Conservation (phyloP, 495 filamentous ascomycete genomes). For the Talaromyces thailandensis region DNA sequence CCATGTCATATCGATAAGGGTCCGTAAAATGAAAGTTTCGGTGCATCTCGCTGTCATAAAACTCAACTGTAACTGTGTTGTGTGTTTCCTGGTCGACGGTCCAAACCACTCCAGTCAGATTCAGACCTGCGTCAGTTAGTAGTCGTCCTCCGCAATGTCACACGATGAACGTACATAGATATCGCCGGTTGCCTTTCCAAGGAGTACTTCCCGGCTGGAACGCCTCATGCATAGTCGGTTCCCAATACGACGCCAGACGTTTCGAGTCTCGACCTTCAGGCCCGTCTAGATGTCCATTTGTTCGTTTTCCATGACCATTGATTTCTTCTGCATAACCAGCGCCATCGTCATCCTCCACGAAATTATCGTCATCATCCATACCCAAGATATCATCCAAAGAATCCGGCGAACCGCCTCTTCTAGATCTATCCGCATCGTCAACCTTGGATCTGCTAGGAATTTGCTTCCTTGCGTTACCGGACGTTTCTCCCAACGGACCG, state of each 20-base stretch:
- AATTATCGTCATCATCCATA: slow-evolving; percentile 57
- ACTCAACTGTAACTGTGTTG: slow-evolving; percentile 93
- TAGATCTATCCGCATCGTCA: slow-evolving; percentile 24
- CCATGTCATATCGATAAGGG: slow-evolving; percentile 89
- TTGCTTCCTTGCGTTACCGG: slow-evolving; percentile 50
- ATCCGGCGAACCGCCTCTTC: slow-evolving; percentile 41
- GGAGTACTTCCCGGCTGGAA: slow-evolving; percentile 94
- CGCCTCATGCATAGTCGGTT: slow-evolving; percentile 65
- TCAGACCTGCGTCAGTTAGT: slow-evolving; percentile 47
- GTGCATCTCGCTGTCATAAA: slow-evolving; percentile 87
- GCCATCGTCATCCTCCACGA: slow-evolving; percentile 93
- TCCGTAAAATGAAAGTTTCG: slow-evolving; percentile 95
- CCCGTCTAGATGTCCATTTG: slow-evolving; percentile 42
- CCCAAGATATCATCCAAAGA: slow-evolving; percentile 51
- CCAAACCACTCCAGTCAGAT: slow-evolving; percentile 91
- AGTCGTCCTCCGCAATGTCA: background rate
- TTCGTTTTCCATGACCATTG: slow-evolving; percentile 54
- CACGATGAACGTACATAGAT: slow-evolving; percentile 53
- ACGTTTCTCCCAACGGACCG: slow-evolving; percentile 65
- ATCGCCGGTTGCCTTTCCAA: slow-evolving; percentile 88
- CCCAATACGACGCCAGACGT: slow-evolving; percentile 45
- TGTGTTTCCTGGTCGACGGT: slow-evolving; percentile 93
- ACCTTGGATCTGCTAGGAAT: slow-evolving; percentile 49
- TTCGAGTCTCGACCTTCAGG: slow-evolving; percentile 46
- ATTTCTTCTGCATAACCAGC: slow-evolving; percentile 67